Percentiles rank a stretch among this genome's conserved stretches.
These are phyloP conservation scores for Simplicillium sp. DNA, from an alignment of 2,329 filamentous ascomycete species.

Conservation along the genomic window DNA sequence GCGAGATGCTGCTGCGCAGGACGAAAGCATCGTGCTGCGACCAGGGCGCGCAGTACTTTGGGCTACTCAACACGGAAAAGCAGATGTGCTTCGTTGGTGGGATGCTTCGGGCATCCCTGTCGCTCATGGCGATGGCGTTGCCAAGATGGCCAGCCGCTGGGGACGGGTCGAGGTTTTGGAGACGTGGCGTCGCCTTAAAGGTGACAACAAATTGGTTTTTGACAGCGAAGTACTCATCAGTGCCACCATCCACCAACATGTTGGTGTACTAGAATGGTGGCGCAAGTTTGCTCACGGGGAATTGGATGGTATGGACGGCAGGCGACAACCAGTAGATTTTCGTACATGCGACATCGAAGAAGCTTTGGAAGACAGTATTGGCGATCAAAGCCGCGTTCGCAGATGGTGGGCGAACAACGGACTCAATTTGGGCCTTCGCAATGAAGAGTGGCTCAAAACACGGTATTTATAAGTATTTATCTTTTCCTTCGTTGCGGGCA, in stretches of 20 bases:
- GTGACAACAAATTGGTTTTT: constrained; percentile 58
- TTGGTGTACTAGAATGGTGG: constrained; percentile 89
- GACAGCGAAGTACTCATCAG: constrained; percentile 77
- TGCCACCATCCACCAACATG: constrained; percentile 78
- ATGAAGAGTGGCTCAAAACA: constrained; percentile 83
- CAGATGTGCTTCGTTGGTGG: constrained; percentile 80
- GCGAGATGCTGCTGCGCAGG: constrained; percentile 58
- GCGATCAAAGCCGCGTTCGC: constrained; percentile 62
- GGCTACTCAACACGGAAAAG: constrained; percentile 74
- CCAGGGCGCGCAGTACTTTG: constrained; percentile 77
- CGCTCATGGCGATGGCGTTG: constrained; percentile 70
- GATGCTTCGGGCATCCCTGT: constrained; percentile 71
- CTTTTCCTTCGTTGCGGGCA: too few relatives aligned
- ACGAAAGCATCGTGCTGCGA: constrained; percentile 55
- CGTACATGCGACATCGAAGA: constrained; percentile 95
- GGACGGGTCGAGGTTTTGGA: constrained; percentile 79
- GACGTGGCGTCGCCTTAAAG: constrained; percentile 66
- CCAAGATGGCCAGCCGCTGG: constrained; percentile 75
- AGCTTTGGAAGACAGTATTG: constrained; percentile 78
- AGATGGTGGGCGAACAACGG: constrained; percentile 86
- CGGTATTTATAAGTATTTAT: constrained; percentile 53
- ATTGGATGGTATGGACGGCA: constrained; percentile 42
- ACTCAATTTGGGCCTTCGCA: constrained; percentile 69
- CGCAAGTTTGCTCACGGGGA: constrained; percentile 54
- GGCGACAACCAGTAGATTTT: constrained; percentile 69